phyloP scores from a whole-genome alignment of 306 rosid genomes.

The Acacia crassicarpa region DNA sequence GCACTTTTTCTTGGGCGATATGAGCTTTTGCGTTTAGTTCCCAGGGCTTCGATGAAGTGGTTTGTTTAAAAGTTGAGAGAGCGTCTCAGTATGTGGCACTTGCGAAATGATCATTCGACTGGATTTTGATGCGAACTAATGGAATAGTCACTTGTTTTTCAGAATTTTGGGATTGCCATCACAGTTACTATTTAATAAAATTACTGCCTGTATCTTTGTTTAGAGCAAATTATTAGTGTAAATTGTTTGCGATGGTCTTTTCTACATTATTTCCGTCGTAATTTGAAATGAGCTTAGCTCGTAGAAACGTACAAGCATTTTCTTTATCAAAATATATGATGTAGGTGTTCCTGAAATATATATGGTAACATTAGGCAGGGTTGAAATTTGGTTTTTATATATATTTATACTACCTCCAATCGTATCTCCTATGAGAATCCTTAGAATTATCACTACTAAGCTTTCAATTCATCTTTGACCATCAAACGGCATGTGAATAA shows the following conservation, averaged over 20 bases:
- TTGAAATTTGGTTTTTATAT: neutral
- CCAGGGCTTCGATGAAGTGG: neutral
- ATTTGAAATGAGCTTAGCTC: neutral
- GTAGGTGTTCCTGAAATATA: neutral
- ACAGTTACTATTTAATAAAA: neutral
- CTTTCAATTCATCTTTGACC: no score
- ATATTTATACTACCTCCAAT: no score
- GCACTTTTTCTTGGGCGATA: neutral
- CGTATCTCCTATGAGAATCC: no score
- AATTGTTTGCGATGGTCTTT: neutral
- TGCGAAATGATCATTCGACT: neutral
- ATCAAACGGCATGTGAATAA: no score
- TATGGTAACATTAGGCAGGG: neutral
- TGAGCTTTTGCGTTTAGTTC: constrained; percentile 15
- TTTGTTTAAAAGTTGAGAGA: neutral
- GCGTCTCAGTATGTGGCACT: constrained; percentile 13
- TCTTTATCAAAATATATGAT: neutral
- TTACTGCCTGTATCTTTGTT: neutral
- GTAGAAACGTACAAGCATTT: neutral
- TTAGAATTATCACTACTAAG: no score
- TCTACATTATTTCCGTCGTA: neutral
- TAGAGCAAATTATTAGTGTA: constrained; percentile 1
- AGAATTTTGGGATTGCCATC: constrained; percentile 15
- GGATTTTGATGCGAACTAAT: constrained; percentile 11
- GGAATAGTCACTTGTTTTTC: constrained; percentile 10